These are phyloP conservation scores for Polygonum maritimum DNA, from an alignment of 148 eudicot species.

Conservation along the genomic window DNA sequence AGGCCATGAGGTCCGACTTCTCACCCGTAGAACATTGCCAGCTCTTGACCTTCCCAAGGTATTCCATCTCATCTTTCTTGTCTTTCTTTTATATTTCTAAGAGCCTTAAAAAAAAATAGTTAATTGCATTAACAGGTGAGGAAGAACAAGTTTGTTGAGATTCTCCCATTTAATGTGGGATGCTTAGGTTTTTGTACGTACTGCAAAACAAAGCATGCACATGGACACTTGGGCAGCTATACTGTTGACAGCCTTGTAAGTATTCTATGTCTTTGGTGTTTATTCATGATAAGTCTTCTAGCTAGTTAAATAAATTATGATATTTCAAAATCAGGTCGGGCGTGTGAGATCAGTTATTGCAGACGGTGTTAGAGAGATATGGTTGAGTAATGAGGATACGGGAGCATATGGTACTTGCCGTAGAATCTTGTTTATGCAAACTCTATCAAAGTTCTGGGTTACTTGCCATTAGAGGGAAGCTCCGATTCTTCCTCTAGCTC, in stretches of 20 bases:
- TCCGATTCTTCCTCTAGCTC: too few species aligned
- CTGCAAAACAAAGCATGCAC: slow-evolving; percentile 99
- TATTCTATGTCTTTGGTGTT: not conserved
- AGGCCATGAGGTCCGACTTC: slow-evolving; percentile 96
- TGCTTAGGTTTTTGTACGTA: slow-evolving; percentile 99
- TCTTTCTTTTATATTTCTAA: not conserved
- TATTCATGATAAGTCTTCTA: not conserved
- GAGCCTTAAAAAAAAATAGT: not conserved
- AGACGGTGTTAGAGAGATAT: slow-evolving; percentile 94
- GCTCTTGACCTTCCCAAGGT: slow-evolving; percentile 99
- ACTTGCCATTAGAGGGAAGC: too few species aligned
- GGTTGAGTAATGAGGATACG: slow-evolving; percentile 99
- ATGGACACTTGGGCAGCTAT: slow-evolving; percentile 98
- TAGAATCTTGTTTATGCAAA: not conserved
- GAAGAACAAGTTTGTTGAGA: slow-evolving; percentile 93
- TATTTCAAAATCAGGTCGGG: slow-evolving; percentile 39
- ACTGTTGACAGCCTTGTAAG: slow-evolving; percentile 92
- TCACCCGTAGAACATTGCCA: slow-evolving; percentile 84
- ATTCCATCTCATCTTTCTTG: slow-evolving; percentile 9
- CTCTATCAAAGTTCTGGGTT: not conserved
- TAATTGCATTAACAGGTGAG: slow-evolving; percentile 51
- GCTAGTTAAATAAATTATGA: not conserved
- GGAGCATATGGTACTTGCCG: slow-evolving; percentile 86
- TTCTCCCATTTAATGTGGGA: slow-evolving; percentile 96
- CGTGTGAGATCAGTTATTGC: slow-evolving; percentile 69